Conservation (phyloP, 768 basidiomycete genomes). For the Ramaria rubella region DNA sequence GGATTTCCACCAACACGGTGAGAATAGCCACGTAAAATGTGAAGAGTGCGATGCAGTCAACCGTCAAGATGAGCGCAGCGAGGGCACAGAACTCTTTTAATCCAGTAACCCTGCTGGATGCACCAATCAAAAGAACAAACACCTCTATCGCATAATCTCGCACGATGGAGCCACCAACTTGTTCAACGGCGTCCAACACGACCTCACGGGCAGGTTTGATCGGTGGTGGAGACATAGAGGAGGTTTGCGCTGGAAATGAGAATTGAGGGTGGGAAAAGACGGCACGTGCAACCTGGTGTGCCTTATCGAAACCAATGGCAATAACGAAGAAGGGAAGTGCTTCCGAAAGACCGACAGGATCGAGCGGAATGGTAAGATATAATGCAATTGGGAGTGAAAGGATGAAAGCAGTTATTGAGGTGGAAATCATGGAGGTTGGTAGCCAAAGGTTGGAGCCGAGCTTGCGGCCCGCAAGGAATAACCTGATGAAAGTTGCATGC, state of each 20-base stretch:
- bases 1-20: conserved; percentile 92
- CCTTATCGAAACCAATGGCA: conserved; percentile 97
- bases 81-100: conserved; percentile 92
- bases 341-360: conserved; percentile 89
- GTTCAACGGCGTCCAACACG: conserved; percentile 74
- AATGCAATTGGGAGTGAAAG: conserved; percentile 72
- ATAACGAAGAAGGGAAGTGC: conserved; percentile 97
- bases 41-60: conserved; percentile 85
- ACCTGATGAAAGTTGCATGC: conserved; percentile 90
- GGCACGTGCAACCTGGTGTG: conserved; percentile 81
- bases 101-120: conserved; percentile 80
- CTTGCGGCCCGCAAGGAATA: conserved; percentile 81
- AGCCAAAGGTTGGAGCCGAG: conserved; percentile 75
- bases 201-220: conserved; percentile 72
- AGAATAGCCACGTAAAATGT: conserved; percentile 87
- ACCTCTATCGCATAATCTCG: conserved; percentile 93
- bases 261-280: conserved; percentile 81
- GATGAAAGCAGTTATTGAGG: conserved; percentile 77
- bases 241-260: conserved; percentile 24
- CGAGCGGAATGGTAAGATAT: conserved; percentile 79
- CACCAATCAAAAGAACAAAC: conserved; percentile 81
- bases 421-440: conserved; percentile 66
- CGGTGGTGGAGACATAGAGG: conserved; percentile 28
- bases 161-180: conserved; percentile 77
- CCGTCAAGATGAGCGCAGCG: conserved; percentile 76